Base-by-base conservation (phyloP, 2,329 filamentous ascomycete genomes). In the Tolypocladium tropicale region DNA sequence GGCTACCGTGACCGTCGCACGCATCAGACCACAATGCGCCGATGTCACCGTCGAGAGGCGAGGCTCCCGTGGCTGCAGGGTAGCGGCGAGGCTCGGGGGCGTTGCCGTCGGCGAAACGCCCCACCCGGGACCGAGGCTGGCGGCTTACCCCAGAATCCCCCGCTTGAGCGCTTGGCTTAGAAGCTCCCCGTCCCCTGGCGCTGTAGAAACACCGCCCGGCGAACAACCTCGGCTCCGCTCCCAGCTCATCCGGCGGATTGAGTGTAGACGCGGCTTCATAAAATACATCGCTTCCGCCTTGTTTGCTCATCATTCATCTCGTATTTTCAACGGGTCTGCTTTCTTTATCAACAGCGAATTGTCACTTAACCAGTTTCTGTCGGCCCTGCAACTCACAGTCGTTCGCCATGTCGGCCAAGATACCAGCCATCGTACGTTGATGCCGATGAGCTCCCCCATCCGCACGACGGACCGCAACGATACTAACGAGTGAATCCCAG, bases 361-460 rank as follows among this genome's bases (percentile, higher is more conserved):
- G 50, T 6, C 9, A 12, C 9, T 21, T 18, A 23, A 32, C 34
- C 50, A 6, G n/a, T n/a, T n/a, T n/a, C n/a, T 9, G 28, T 49
- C 28, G 46, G 28, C 46, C 12, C 46, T 32, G 46, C 46, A 32
- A 28, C 46, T 48, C 46, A n/a, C 3, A 32, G 10, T 18, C 10
- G 21, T 33, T 50, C 56, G 60, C 41, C 54, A 71, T 71, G 69
- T 62, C 69, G 43, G 64, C 65, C 52, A 63, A 59, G 57, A 71
- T 71, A 55, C 69, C 69, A 56, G 64, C 64, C 55, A 61, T 71
- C 55, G 69, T 71, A 57, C n/a, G 68, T 49, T 34, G 18, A 33
- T n/a, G 49, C 33, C 10, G n/a, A 28, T 16, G 46, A 28, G 16
- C n/a, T 10, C 43, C 10, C 32, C n/a, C n/a, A n/a, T 36, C 16